These are phyloP conservation scores for Annona squamosa DNA, from an alignment of 164 flowering plant species.

Conservation along the genomic window DNA sequence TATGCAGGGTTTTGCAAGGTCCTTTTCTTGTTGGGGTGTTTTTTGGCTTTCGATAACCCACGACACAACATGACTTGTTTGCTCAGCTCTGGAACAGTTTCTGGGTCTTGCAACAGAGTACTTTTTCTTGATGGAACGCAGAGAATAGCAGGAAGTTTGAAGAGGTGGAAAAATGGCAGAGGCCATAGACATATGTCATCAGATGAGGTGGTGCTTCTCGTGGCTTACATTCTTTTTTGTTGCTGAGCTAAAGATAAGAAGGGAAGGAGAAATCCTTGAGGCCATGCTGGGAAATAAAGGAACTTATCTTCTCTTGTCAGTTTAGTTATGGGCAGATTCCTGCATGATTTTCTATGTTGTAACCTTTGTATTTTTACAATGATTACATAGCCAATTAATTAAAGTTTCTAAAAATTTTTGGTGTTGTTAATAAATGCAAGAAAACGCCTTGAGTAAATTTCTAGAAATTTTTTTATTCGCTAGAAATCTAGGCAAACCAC, in stretches of 20 bases:
- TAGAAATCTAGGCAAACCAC: too few species aligned
- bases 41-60: conserved; percentile 16
- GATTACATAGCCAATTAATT: too few species aligned
- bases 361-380: too few species aligned
- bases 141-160: conserved; percentile 34
- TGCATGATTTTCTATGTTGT: background rate
- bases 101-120: conserved; percentile 11
- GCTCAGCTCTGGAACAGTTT: conserved; percentile 22
- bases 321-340: background rate
- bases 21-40: conserved; percentile 7
- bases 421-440: too few species aligned
- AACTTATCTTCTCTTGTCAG: conserved; percentile 5
- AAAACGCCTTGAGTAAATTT: too few species aligned
- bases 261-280: background rate
- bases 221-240: background rate
- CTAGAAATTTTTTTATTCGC: too few species aligned
- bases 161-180: conserved; percentile 40
- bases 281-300: background rate
- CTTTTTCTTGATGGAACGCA: conserved; percentile 29
- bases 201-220: background rate
- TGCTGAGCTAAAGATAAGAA: background rate
- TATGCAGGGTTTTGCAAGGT: conserved; percentile 11
- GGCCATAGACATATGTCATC: conserved; percentile 26
- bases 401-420: too few species aligned
- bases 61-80: conserved; percentile 21